These are phyloP conservation scores for Ogataea siamensis DNA, from an alignment of 805 yeast genomes.

Conservation along the genomic window DNA sequence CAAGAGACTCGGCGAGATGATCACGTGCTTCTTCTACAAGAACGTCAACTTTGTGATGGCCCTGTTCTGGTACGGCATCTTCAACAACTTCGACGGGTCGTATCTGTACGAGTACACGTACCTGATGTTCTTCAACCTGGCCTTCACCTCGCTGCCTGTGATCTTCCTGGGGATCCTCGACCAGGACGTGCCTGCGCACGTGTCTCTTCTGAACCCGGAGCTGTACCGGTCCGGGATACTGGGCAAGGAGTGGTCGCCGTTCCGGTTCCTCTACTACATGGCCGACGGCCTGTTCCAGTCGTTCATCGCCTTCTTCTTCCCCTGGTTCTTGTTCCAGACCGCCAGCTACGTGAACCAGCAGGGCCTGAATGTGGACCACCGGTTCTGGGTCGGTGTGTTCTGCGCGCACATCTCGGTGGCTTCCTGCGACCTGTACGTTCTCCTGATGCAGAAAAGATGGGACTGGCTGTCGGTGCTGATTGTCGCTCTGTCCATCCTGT, in stretches of 20 bases:
- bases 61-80: slow-evolving; percentile 75
- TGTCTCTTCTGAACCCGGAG: slow-evolving; percentile 67
- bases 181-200: slow-evolving; percentile 69
- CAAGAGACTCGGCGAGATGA: slow-evolving; percentile 70
- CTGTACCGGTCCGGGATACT: slow-evolving; percentile 66
- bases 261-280: slow-evolving; percentile 60
- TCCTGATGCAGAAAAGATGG: slow-evolving; percentile 73
- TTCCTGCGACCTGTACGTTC: slow-evolving; percentile 62
- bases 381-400: slow-evolving; percentile 69
- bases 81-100: slow-evolving; percentile 68
- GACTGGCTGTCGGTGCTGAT: slow-evolving; percentile 64
- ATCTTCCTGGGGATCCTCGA: slow-evolving; percentile 70
- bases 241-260: slow-evolving; percentile 59
- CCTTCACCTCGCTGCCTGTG: slow-evolving; percentile 78
- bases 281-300: slow-evolving; percentile 72
- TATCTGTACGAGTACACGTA: slow-evolving; percentile 76
- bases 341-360: slow-evolving; percentile 40
- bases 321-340: slow-evolving; percentile 52
- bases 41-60: slow-evolving; percentile 72
- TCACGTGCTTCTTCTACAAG: slow-evolving; percentile 76
- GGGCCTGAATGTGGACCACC: slow-evolving; percentile 60
- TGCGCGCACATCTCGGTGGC: slow-evolving; percentile 60
- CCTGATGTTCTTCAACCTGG: slow-evolving; percentile 75
- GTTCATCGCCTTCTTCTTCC: slow-evolving; percentile 63
- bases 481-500: slow-evolving; percentile 49